Percentiles rank a stretch among this genome's conserved stretches.
Conservation (phyloP, 2,329 filamentous ascomycete species). For the Lasiodiplodia gonubiensis region DNA sequence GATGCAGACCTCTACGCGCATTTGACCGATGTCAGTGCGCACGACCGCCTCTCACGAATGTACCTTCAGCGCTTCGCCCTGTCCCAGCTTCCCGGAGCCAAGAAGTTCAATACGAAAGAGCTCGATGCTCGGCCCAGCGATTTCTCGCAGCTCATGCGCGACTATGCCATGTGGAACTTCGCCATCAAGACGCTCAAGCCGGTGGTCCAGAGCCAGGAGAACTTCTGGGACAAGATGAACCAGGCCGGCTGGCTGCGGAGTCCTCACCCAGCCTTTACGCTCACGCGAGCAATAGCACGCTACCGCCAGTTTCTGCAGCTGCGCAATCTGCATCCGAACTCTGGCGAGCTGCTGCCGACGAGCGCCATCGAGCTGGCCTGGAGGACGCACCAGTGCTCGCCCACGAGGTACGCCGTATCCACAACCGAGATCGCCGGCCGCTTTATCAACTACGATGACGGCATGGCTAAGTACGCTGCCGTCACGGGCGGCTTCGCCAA, state of each 20-base stretch:
- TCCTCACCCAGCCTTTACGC: slow-evolving; percentile 43
- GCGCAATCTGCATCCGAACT: slow-evolving; percentile 37
- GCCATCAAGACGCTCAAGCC: slow-evolving; percentile 35
- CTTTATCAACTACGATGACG: slow-evolving; percentile 51
- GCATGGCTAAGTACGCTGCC: slow-evolving; percentile 35
- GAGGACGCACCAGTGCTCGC: slow-evolving; percentile 52
- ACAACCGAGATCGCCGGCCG: slow-evolving; percentile 32
- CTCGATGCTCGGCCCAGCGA: slow-evolving; percentile 22
- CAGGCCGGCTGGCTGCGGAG: slow-evolving; percentile 48
- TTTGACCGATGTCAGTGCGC: slow-evolving; percentile 2
- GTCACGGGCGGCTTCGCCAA: slow-evolving; percentile 39
- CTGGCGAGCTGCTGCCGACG: slow-evolving; percentile 46
- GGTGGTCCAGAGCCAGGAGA: slow-evolving; percentile 46
- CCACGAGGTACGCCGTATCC: slow-evolving; percentile 36
- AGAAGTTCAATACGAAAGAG: slow-evolving; percentile 12
- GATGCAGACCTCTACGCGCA: slow-evolving; percentile 12
- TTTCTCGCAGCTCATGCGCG: slow-evolving; percentile 22
- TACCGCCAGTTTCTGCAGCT: slow-evolving; percentile 50
- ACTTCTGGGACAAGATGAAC: slow-evolving; percentile 52
- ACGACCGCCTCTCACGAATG: slow-evolving; percentile 23
- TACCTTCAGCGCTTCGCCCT: slow-evolving; percentile 21
- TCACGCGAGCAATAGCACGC: slow-evolving; percentile 44
- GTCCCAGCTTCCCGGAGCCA: slow-evolving; percentile 13
- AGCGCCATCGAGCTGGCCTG: slow-evolving; percentile 53
- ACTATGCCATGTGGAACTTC: slow-evolving; percentile 18